These are phyloP conservation scores for Cucumis hystrix DNA, from an alignment of 306 rosid species.

Conservation along the genomic window DNA sequence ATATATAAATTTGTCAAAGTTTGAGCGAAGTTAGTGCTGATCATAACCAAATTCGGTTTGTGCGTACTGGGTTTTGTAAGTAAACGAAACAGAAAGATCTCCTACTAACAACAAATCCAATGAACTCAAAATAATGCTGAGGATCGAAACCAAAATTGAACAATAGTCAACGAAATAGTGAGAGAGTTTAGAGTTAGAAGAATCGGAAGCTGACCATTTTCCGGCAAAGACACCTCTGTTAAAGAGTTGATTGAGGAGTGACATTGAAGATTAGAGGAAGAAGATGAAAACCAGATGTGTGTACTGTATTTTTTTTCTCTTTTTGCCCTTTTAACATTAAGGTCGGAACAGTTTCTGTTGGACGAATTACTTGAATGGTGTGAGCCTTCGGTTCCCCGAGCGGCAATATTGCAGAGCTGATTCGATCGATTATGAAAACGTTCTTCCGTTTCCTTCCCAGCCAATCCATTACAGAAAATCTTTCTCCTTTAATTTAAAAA, in stretches of 20 bases:
- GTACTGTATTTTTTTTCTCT: neutral
- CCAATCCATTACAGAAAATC: too few relatives aligned
- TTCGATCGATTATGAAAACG: too few relatives aligned
- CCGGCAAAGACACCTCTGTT: conserved; percentile 83
- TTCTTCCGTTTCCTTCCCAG: too few relatives aligned
- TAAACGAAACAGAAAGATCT: neutral
- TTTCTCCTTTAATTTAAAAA: neutral
- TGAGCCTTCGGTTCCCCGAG: neutral
- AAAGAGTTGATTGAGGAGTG: conserved; percentile 86
- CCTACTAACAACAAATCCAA: neutral
- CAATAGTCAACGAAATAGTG: neutral
- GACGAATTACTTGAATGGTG: neutral
- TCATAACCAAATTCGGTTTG: neutral
- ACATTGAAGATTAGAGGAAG: conserved; percentile 28
- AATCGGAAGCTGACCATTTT: conserved; percentile 45
- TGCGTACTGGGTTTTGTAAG: neutral
- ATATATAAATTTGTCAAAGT: neutral
- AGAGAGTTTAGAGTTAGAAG: neutral
- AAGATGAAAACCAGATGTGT: neutral
- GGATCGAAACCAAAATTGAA: neutral
- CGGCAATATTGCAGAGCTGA: neutral
- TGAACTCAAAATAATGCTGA: neutral
- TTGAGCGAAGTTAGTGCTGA: neutral
- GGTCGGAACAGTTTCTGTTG: neutral
- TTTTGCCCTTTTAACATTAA: neutral